Evolutionary conservation across 2,329 filamentous ascomycete genomes (phyloP).

Genomic region (Cryphonectria parasitica): DNA sequence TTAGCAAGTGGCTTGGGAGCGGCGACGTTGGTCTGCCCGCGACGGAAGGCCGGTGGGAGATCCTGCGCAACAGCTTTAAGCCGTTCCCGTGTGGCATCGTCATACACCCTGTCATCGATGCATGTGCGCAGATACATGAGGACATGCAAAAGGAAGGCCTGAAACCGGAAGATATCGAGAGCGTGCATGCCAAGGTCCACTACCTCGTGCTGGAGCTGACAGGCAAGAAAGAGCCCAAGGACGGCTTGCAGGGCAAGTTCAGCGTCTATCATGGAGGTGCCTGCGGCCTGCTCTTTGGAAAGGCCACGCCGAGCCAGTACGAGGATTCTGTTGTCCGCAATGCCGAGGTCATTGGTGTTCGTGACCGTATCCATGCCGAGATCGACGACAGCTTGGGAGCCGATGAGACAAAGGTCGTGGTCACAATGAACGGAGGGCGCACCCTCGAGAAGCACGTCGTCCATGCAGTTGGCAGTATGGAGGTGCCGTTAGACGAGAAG

Average conservation of each 20-base stretch:
- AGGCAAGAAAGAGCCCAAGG: slow-evolving; percentile 51
- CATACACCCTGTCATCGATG: slow-evolving; percentile 59
- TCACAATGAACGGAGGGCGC: slow-evolving; percentile 19
- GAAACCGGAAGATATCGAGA: slow-evolving; percentile 40
- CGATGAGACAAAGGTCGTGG: slow-evolving; percentile 41
- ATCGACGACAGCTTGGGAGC: slow-evolving; percentile 44
- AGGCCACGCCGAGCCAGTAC: slow-evolving; percentile 55
- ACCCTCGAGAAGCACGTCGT: slow-evolving; percentile 20
- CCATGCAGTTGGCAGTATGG: slow-evolving; percentile 26
- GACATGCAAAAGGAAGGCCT: slow-evolving; percentile 38
- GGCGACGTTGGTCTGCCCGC: slow-evolving; percentile 7
- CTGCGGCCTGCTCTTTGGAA: slow-evolving; percentile 53
- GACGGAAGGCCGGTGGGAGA: slow-evolving; percentile 49
- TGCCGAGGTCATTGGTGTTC: slow-evolving; percentile 43
- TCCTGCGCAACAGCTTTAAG: slow-evolving; percentile 58
- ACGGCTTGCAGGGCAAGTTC: slow-evolving; percentile 58
- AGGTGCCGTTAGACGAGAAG: slow-evolving; percentile 22
- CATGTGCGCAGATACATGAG: slow-evolving; percentile 49
- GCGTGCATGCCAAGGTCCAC: slow-evolving; percentile 50
- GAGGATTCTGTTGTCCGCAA: slow-evolving; percentile 51
- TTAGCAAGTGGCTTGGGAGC: slow-evolving; percentile 36
- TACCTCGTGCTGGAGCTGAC: slow-evolving; percentile 57
- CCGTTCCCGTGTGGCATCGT: slow-evolving; percentile 62
- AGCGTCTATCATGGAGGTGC: slow-evolving; percentile 59
- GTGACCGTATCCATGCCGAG: slow-evolving; percentile 50